Evolutionary conservation across 495 filamentous ascomycete species (phyloP).

Genomic region (Cercophora scortea): DNA sequence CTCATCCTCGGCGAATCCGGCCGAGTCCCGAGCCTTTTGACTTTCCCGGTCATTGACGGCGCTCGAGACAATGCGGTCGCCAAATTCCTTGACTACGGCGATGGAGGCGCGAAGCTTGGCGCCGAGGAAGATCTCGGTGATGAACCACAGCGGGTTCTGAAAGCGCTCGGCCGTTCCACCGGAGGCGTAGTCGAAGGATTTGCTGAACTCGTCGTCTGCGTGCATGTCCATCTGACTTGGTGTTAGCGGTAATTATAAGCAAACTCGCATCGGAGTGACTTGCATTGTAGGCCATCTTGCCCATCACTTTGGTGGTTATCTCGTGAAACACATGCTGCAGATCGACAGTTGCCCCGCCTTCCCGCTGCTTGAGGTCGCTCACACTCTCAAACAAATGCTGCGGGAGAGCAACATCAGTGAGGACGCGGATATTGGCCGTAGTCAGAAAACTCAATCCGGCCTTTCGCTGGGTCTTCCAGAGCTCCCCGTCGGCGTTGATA

Average conservation of each 20-base stretch:
- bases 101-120: constrained; percentile 37
- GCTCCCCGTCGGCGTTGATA: constrained; percentile 54
- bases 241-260: constrained; percentile 2
- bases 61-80: constrained; percentile 41
- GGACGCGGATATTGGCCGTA: constrained; percentile 44
- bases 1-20: background rate
- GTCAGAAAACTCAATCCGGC: constrained; percentile 52
- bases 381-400: constrained; percentile 37
- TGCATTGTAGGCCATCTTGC: constrained; percentile 52
- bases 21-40: background rate
- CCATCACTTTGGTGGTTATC: constrained; percentile 53
- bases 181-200: constrained; percentile 51
- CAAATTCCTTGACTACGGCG: constrained; percentile 40
- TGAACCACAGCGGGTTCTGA: constrained; percentile 51
- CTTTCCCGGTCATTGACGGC: constrained; percentile 27
- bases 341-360: constrained; percentile 30
- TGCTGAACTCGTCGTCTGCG: constrained; percentile 46
- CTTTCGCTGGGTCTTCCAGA: constrained; percentile 54
- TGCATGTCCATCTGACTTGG: constrained; percentile 50
- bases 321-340: constrained; percentile 50
- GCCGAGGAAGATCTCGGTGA: constrained; percentile 47
- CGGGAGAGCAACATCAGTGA: constrained; percentile 49
- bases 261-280: background rate
- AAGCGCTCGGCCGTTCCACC: constrained; percentile 51
- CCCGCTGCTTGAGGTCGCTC: constrained; percentile 18